Base-by-base conservation (phyloP, 2,329 filamentous ascomycete genomes). In the Bertia moriformis region DNA sequence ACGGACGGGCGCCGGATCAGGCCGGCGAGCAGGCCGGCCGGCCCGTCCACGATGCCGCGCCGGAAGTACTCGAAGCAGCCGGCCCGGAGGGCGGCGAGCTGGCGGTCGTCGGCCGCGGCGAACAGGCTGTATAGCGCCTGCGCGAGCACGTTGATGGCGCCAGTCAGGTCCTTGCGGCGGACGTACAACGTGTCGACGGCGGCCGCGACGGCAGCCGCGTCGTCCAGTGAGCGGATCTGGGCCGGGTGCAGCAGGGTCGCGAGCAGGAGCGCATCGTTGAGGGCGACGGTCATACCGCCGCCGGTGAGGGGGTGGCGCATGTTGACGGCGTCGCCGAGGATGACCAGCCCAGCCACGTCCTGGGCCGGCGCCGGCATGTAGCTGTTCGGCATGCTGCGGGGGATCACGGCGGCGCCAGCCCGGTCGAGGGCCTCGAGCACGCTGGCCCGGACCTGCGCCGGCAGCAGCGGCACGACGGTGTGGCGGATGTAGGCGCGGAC, bases 281-380 rank as follows among this genome's bases (percentile, higher is more conserved):
- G 83, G 1, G 86, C 91, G 2, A 96, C 91, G 0, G 89, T 96
- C 91, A 98, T 98, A 49, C 91, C 91, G 47, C 91, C 91, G 39
- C 91, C 91, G 0, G 91, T 98, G 12, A 98, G 70, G 2, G 91
- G 91, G 61, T 98, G 91, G n/a, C 91, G 83, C 91, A 98, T 98
- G 65, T 98, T 98, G 70, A 93, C 80, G 13, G 91, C 89, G 56
- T 98, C 91, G 42, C 91, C 91, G 5, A 96, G 70, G 24, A 98
- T 66, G 38, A 94, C 69, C 43, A 94, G 62, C 3, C 85, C 85
- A 1, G 77, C 71, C 35, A 68, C 71, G 53, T 83, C 82, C 43
- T 82, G 83, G 35, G 60, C 62, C 1, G 76, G 71, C 0, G 91
- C 76, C 4, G 91, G 88, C 2, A 98, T 73, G 69, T 83, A 98